Evolutionary conservation across 2,329 filamentous ascomycete genomes (phyloP).

Genomic region (Phaeophleospora eucalypticola): DNA sequence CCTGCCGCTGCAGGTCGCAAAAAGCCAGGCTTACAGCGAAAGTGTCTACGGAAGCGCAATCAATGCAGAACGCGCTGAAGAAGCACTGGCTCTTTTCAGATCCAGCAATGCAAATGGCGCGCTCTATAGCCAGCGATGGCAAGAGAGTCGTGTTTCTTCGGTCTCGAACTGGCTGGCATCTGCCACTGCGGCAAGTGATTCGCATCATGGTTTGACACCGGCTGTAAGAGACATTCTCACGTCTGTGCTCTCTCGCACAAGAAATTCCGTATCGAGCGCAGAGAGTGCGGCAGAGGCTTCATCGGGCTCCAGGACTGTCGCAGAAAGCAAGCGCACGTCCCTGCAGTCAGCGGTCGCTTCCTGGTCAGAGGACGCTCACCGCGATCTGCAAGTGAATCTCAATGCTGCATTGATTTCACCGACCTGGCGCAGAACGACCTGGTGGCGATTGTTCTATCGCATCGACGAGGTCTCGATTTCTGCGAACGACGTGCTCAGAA

Average conservation of each 20-base stretch:
- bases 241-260: slow-evolving; percentile 59
- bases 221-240: slow-evolving; percentile 63
- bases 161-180: slow-evolving; percentile 26
- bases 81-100: slow-evolving; percentile 52
- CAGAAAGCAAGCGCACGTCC: slow-evolving; percentile 41
- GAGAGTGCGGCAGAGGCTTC: slow-evolving; percentile 43
- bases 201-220: slow-evolving; percentile 54
- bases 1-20: slow-evolving; percentile 48
- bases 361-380: slow-evolving; percentile 78
- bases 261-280: slow-evolving; percentile 45
- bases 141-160: slow-evolving; percentile 28
- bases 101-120: slow-evolving; percentile 32
- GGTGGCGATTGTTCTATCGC: slow-evolving; percentile 95
- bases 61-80: slow-evolving; percentile 59
- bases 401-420: slow-evolving; percentile 71
- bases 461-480: slow-evolving; percentile 89
- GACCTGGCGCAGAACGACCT: slow-evolving; percentile 74
- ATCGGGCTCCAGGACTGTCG: slow-evolving; percentile 32
- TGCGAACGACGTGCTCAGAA: slow-evolving; percentile 70
- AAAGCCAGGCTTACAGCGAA: slow-evolving; percentile 7
- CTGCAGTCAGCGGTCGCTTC: slow-evolving; percentile 59
- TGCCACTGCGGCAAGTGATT: slow-evolving; percentile 30
- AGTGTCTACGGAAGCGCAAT: slow-evolving; percentile 40
- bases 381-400: slow-evolving; percentile 75
- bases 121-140: slow-evolving; percentile 34